A percentile compares a stretch with the other conserved stretches of the same genome.
phyloP scores from a whole-genome alignment of 1,284 basidiomycete genomes.

The Ganoderma lucidum region DNA sequence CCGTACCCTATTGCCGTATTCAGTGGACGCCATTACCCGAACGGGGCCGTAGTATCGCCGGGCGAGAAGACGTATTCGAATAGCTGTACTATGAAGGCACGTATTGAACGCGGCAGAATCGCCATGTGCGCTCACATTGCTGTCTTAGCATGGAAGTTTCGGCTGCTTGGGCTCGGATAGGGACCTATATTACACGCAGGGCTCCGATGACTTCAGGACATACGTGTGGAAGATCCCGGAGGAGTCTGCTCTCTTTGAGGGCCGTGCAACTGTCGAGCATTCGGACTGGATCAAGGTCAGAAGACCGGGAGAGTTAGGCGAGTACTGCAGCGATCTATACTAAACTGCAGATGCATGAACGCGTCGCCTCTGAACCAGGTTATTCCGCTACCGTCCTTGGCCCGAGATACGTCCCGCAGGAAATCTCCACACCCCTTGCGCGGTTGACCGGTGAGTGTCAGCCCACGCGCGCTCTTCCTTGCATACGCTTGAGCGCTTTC shows the following conservation, averaged over 20 bases:
- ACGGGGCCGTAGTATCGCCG: constrained; percentile 54
- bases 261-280: constrained; percentile 50
- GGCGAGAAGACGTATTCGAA: constrained; percentile 70
- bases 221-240: constrained; percentile 83
- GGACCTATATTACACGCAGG: constrained; percentile 70
- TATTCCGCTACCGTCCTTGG: constrained; percentile 51
- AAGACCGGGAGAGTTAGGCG: constrained; percentile 49
- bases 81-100: constrained; percentile 80
- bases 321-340: constrained; percentile 17
- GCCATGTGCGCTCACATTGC: background rate
- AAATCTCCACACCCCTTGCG: constrained; percentile 63
- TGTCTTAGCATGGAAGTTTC: constrained; percentile 75
- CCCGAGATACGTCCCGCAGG: constrained; percentile 58
- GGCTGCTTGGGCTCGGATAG: constrained; percentile 61
- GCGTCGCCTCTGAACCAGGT: constrained; percentile 44
- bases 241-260: constrained; percentile 49
- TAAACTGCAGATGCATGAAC: background rate
- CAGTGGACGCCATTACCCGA: constrained; percentile 60
- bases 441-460: constrained; percentile 57
- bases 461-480: no score
- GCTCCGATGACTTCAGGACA: constrained; percentile 82
- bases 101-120: constrained; percentile 1
- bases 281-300: constrained; percentile 51
- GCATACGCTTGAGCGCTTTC: background rate
- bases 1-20: constrained; percentile 73